phyloP scores from a whole-genome alignment of 176 grass and related monocot genomes.

The Avena atlantica region DNA sequence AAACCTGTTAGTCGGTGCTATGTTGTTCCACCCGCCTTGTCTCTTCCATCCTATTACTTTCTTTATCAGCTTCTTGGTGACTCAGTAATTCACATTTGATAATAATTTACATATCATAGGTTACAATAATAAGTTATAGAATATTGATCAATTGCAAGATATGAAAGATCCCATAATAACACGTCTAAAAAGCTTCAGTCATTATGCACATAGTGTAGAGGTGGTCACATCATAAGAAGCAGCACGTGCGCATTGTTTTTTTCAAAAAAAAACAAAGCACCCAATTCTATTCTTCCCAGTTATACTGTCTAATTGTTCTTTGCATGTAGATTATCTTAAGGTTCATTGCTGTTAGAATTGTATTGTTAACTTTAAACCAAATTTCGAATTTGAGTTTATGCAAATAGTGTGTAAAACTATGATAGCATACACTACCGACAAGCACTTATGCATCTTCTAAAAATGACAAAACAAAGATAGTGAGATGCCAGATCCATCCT shows the following conservation, averaged over 20 bases:
- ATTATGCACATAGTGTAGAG: slow-evolving; percentile 4
- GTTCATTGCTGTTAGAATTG: neutral
- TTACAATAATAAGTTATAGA: slow-evolving; percentile 3
- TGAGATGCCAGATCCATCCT: slow-evolving; percentile 23
- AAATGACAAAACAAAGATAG: slow-evolving; percentile 35
- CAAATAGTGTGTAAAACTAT: slow-evolving; percentile 26
- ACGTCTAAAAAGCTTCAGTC: neutral
- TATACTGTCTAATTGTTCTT: neutral
- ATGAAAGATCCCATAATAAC: neutral
- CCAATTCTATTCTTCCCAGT: neutral
- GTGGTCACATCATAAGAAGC: neutral
- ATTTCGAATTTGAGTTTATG: slow-evolving; percentile 14
- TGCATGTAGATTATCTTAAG: slow-evolving; percentile 26
- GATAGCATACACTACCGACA: neutral
- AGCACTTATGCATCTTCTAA: neutral
- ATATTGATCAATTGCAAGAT: slow-evolving; percentile 6
- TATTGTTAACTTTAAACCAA: slow-evolving; percentile 7
- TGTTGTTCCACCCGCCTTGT: too few species aligned
- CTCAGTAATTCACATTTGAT: slow-evolving; percentile 9
- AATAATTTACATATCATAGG: neutral
- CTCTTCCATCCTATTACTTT: slow-evolving; percentile 24
- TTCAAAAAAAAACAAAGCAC: slow-evolving; percentile 13
- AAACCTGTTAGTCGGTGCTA: too few species aligned
- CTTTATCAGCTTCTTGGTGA: slow-evolving; percentile 34
- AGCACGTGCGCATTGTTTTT: neutral